Conservation (phyloP, 345 rosid genomes). For the Camelina laxa region DNA sequence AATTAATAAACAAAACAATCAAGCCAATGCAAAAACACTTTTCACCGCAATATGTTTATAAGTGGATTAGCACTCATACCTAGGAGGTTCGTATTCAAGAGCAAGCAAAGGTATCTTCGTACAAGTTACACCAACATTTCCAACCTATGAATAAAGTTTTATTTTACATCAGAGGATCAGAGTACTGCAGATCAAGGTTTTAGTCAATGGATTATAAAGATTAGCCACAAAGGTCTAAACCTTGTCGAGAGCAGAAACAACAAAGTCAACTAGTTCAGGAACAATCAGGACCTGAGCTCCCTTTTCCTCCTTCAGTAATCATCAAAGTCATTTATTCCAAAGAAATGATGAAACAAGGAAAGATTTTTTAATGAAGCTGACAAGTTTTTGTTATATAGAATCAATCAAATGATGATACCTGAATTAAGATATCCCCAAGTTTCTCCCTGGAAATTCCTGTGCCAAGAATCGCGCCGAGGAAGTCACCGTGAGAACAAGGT, state of each 20-base stretch:
- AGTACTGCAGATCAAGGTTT: constrained; percentile 7
- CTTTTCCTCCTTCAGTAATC: constrained; percentile 65
- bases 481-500: constrained; percentile 89
- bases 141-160: constrained; percentile 57
- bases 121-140: constrained; percentile 85
- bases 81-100: constrained; percentile 87
- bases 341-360: constrained; percentile 2
- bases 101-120: constrained; percentile 77
- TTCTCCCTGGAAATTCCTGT: constrained; percentile 86
- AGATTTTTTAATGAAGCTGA: constrained; percentile 15
- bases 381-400: neutral
- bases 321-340: constrained; percentile 8
- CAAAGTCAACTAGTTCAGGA: constrained; percentile 87
- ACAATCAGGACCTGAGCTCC: constrained; percentile 87
- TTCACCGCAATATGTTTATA: neutral
- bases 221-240: constrained; percentile 38
- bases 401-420: constrained; percentile 56
- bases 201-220: neutral
- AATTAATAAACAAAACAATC: constrained; percentile 17
- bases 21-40: neutral
- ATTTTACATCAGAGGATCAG: constrained; percentile 18
- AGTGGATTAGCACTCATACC: constrained; percentile 45
- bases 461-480: constrained; percentile 92
- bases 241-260: constrained; percentile 79
- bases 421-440: constrained; percentile 88